These are phyloP conservation scores for Pyrenophora graminea DNA, from an alignment of 2,329 filamentous ascomycete genomes.

Conservation along the genomic window DNA sequence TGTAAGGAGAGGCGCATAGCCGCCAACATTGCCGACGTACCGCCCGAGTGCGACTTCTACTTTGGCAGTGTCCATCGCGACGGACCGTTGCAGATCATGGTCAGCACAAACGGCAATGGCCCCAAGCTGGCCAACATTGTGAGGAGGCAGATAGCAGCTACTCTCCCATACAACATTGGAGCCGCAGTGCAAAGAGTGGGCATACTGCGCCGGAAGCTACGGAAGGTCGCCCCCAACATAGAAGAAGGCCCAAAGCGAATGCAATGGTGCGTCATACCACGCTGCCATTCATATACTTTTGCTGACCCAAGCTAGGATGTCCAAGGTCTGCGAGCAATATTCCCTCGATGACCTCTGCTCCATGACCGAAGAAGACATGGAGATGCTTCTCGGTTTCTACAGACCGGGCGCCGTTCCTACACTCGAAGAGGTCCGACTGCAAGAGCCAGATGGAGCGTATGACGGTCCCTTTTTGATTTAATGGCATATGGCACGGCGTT, in stretches of 20 bases:
- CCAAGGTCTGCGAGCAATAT: slow-evolving; percentile 84
- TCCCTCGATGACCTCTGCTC: slow-evolving; percentile 81
- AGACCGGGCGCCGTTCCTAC: slow-evolving; percentile 51
- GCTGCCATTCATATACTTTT: too few species aligned
- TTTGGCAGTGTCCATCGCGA: slow-evolving; percentile 96
- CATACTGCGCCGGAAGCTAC: slow-evolving; percentile 74
- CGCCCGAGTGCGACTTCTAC: slow-evolving; percentile 97
- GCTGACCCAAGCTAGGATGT: slow-evolving; percentile 70
- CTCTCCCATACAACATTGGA: slow-evolving; percentile 77
- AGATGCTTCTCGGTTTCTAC: slow-evolving; percentile 78
- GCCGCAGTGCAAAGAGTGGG: slow-evolving; percentile 86
- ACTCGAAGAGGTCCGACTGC: slow-evolving; percentile 48
- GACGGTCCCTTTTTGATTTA: slow-evolving; percentile 54
- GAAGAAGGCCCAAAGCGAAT: slow-evolving; percentile 85
- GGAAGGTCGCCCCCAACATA: slow-evolving; percentile 71
- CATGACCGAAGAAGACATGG: slow-evolving; percentile 82
- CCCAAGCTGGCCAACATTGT: slow-evolving; percentile 88
- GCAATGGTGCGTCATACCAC: slow-evolving; percentile 66
- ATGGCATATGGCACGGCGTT: slow-evolving; percentile 16
- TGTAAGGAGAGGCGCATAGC: slow-evolving; percentile 84
- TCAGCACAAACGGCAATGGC: slow-evolving; percentile 96
- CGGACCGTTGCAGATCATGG: slow-evolving; percentile 96
- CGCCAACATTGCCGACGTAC: slow-evolving; percentile 96
- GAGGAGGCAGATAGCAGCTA: slow-evolving; percentile 75
- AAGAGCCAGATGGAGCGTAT: slow-evolving; percentile 48